These are phyloP conservation scores for Leccinellum luteum DNA, from an alignment of 768 basidiomycete genomes.

Conservation along the genomic window DNA sequence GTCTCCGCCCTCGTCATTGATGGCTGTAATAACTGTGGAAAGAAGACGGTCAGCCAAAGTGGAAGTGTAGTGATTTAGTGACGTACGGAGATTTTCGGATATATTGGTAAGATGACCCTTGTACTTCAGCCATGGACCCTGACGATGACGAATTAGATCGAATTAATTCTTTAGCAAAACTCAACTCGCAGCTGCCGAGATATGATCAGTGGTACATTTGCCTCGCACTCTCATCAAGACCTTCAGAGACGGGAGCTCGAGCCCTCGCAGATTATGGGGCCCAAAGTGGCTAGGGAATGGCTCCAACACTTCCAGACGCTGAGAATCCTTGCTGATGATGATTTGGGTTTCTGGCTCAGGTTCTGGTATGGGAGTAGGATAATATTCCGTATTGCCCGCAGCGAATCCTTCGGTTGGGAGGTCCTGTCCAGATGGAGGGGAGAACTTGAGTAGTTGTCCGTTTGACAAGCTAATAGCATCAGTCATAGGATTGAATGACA, in stretches of 20 bases:
- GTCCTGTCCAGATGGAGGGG: conserved; percentile 79
- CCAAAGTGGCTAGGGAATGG: conserved; percentile 82
- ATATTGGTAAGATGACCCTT: conserved; percentile 97
- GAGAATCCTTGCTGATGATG: conserved; percentile 72
- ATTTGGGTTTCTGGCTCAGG: conserved; percentile 78
- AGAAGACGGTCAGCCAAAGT: conserved; percentile 3
- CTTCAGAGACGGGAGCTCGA: conserved; percentile 80
- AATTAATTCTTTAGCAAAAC: background rate
- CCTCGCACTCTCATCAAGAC: conserved; percentile 90
- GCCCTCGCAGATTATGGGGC: conserved; percentile 43
- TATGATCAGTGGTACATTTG: conserved; percentile 99
- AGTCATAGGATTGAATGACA: conserved; percentile 90
- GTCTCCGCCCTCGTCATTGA: conserved; percentile 92
- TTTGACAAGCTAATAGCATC: conserved; percentile 68
- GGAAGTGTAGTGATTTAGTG: background rate
- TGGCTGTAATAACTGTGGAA: conserved; percentile 85
- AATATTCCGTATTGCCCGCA: conserved; percentile 67
- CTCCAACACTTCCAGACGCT: conserved; percentile 81
- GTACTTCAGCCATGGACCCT: conserved; percentile 99
- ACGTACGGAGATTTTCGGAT: conserved; percentile 89
- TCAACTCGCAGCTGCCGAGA: conserved; percentile 83
- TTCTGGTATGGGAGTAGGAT: conserved; percentile 69
- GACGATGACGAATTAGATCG: conserved; percentile 4
- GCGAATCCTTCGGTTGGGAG: conserved; percentile 84
- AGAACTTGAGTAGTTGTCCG: conserved; percentile 81